A percentile compares a stretch with the other conserved stretches of the same genome.
These are phyloP conservation scores for Meripilus lineatus DNA, from an alignment of 1,284 basidiomycete species.

Conservation along the genomic window DNA sequence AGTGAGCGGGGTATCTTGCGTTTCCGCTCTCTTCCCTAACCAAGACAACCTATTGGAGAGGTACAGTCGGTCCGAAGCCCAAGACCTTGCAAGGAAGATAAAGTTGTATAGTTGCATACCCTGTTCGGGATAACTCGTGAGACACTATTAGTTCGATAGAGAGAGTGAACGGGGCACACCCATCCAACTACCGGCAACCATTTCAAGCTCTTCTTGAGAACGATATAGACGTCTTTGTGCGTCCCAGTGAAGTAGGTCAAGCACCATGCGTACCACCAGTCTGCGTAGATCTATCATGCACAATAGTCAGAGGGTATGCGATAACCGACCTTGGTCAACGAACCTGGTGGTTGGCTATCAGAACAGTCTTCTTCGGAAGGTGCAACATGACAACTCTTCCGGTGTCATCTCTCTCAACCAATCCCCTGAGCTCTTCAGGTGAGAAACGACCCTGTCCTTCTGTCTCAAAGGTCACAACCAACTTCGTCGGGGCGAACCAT, in stretches of 20 bases:
- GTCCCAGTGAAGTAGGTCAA: slow-evolving; percentile 73
- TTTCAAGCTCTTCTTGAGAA: slow-evolving; percentile 85
- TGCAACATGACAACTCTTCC: slow-evolving; percentile 61
- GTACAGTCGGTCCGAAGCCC: slow-evolving; percentile 74
- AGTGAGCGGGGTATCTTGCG: slow-evolving; percentile 66
- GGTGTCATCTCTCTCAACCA: slow-evolving; percentile 50
- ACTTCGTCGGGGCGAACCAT: slow-evolving; percentile 75
- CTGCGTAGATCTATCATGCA: slow-evolving; percentile 86
- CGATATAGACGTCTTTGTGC: slow-evolving; percentile 77
- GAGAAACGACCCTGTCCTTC: slow-evolving; percentile 60
- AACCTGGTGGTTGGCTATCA: slow-evolving; percentile 83
- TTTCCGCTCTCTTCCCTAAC: slow-evolving; percentile 55
- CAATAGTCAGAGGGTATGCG: too few relatives aligned
- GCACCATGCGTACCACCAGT: slow-evolving; percentile 93
- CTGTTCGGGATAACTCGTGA: slow-evolving; percentile 31
- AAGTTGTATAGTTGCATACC: slow-evolving; percentile 92
- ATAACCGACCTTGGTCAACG: slow-evolving; percentile 16
- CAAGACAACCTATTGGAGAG: slow-evolving; percentile 56
- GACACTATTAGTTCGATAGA: slow-evolving; percentile 5
- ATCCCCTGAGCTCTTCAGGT: slow-evolving; percentile 46
- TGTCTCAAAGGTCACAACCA: slow-evolving; percentile 73
- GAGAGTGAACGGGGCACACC: slow-evolving; percentile 45
- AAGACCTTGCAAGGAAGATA: slow-evolving; percentile 84
- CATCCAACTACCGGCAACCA: slow-evolving; percentile 88
- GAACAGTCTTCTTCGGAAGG: slow-evolving; percentile 71